Percentiles rank a stretch among this genome's conserved stretches.
Evolutionary conservation across 2,329 filamentous ascomycete genomes (phyloP).

Genomic region (Botryosphaeria agaves): DNA sequence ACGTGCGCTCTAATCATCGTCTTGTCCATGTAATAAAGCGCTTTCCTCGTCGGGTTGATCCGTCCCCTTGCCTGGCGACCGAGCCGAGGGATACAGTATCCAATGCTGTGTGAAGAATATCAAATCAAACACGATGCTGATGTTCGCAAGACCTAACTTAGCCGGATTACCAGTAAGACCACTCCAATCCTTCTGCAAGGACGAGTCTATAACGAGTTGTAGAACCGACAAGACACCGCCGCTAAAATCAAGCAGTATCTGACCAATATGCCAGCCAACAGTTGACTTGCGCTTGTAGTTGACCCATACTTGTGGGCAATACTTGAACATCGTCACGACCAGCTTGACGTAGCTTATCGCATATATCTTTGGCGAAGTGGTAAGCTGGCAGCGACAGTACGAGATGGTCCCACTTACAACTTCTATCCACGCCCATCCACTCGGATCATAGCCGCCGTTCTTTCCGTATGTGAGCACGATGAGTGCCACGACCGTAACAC

Average conservation of each 20-base stretch:
- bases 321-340: conserved; percentile 77
- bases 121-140: conserved; percentile 71
- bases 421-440: conserved; percentile 45
- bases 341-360: conserved; percentile 79
- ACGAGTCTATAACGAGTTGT: conserved; percentile 75
- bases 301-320: conserved; percentile 67
- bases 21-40: too few relatives aligned
- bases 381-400: conserved; percentile 1
- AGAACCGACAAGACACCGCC: conserved; percentile 68
- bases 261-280: conserved; percentile 68
- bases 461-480: conserved; percentile 25
- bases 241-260: conserved; percentile 67
- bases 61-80: too few relatives aligned
- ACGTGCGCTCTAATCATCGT: too few relatives aligned
- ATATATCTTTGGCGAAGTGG: conserved; percentile 29
- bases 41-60: too few relatives aligned
- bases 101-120: conserved; percentile 86
- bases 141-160: conserved; percentile 73
- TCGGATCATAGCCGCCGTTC: conserved; percentile 27
- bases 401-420: conserved; percentile 26
- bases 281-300: conserved; percentile 81
- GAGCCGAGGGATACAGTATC: conserved; percentile 42
- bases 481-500: conserved; percentile 28
- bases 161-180: conserved; percentile 83
- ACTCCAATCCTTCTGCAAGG: conserved; percentile 71